phyloP scores from a whole-genome alignment of 108 stramenopile genomes.

The Nitzschia putrida region DNA sequence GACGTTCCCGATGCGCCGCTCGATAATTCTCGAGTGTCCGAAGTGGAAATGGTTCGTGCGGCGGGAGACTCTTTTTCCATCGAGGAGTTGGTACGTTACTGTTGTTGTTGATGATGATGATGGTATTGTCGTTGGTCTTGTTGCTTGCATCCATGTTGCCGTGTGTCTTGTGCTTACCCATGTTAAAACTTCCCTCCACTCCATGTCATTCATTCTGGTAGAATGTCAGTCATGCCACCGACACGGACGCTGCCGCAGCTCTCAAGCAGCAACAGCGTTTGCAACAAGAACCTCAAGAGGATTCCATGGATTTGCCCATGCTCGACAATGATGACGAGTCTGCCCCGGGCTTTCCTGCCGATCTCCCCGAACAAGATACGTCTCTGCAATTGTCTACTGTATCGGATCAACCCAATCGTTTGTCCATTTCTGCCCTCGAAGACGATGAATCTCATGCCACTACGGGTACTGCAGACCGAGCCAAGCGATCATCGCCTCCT shows the following conservation, averaged over 20 bases:
- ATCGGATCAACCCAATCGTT: too few species aligned
- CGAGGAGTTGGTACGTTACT: slow-evolving; percentile 49
- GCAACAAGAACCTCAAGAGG: slow-evolving; percentile 1
- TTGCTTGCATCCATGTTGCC: not conserved
- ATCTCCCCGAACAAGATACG: slow-evolving; percentile 48
- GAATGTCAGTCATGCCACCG: too few species aligned
- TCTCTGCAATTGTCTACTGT: slow-evolving; percentile 24
- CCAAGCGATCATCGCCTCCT: not conserved
- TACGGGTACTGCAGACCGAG: slow-evolving; percentile 11
- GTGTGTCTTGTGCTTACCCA: not conserved
- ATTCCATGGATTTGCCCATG: not conserved
- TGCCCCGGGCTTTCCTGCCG: slow-evolving; percentile 23
- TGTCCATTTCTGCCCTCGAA: not conserved
- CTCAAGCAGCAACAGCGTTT: too few species aligned
- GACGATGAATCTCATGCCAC: slow-evolving; percentile 20
- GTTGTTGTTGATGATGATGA: slow-evolving; percentile 50
- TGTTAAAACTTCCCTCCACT: not conserved
- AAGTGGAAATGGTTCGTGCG: slow-evolving; percentile 83
- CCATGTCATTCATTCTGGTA: not conserved
- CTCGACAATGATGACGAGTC: not conserved
- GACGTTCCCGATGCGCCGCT: slow-evolving; percentile 47
- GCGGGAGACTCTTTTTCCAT: slow-evolving; percentile 51
- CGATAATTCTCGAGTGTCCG: slow-evolving; percentile 38
- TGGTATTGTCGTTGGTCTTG: not conserved
- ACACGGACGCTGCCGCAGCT: too few species aligned